Evolutionary conservation across 306 rosid genomes (phyloP).

Genomic region (Fragaria vesca): DNA sequence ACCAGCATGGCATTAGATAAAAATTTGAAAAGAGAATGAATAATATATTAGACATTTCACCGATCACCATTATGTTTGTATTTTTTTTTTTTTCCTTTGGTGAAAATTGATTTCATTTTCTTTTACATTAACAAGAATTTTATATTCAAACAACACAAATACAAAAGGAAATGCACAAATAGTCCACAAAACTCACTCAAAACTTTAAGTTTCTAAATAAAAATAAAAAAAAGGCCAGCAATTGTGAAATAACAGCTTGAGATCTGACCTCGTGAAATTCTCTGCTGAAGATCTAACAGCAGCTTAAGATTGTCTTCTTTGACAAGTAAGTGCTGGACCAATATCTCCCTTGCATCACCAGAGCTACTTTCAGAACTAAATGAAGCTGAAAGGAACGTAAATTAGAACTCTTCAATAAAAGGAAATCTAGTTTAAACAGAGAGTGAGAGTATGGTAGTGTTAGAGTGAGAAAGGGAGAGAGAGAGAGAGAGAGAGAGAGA

Average conservation of each 20-base stretch:
- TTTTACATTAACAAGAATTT: background rate
- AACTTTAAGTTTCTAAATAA: background rate
- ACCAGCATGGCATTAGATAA: slow-evolving; percentile 6
- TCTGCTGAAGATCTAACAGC: slow-evolving; percentile 66
- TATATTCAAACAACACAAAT: background rate
- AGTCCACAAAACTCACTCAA: background rate
- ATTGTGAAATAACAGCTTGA: background rate
- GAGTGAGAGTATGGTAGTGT: background rate
- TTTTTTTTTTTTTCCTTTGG: background rate
- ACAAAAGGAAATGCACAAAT: background rate
- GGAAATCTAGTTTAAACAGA: background rate
- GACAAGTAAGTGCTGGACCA: slow-evolving; percentile 92
- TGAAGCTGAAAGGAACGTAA: slow-evolving; percentile 49
- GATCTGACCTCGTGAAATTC: slow-evolving; percentile 54
- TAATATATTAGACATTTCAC: background rate
- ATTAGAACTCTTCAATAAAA: slow-evolving; percentile 18
- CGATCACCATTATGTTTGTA: slow-evolving; percentile 1
- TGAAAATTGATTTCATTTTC: too few species aligned
- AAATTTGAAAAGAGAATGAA: slow-evolving; percentile 2
- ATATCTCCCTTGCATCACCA: slow-evolving; percentile 60
- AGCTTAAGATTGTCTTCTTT: slow-evolving; percentile 73
- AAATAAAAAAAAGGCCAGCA: background rate
- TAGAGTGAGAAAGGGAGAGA: background rate
- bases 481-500: background rate
- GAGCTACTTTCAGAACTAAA: slow-evolving; percentile 46